Base-by-base conservation (phyloP, 139 green algal species). In the Auxenochlorella pyrenoidosa region DNA sequence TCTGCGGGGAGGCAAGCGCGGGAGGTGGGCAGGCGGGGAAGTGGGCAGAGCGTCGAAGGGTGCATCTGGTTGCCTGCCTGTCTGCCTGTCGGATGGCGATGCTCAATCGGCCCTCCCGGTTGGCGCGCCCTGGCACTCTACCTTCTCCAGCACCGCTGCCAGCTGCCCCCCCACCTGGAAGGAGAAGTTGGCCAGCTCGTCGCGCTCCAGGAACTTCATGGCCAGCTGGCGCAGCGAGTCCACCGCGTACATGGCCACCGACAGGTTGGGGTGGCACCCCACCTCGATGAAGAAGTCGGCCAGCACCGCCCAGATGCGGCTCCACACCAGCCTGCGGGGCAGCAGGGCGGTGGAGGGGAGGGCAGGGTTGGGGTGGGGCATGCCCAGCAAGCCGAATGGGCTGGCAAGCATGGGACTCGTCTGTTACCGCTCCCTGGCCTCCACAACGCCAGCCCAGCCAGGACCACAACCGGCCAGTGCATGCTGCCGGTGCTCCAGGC, bases 181-280 rank as follows among this genome's bases (percentile, higher is more conserved):
- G 59, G 96, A 98, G 95, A 98, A 99, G 92, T 99, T 99, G 65
- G 97, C 94, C 78, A 99, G 94, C 92, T 99, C 98, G 82, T 99
- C 97, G 15, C 97, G 93, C 93, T 99, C 96, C 89, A 99, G 92
- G 93, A 99, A 99, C 93, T 99, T 97, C 91, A 94, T 94, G 72
- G 92, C 90, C 84, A 97, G 90, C 87, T 95, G 95, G 44, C 96
- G 90, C 80, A 99, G 91, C 40, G 91, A 94, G 87, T 98, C 96
- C 54, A 98, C 93, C 19, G 93, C 93, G 84, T 98, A 99, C 65
- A 89, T 89, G 34, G 75, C 59, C 58, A 93, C 82, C 24, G 90
- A 63, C 47, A 98, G 92, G 86, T 97, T 98, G 65, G 73, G 40
- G 88, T 96, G 93, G 89, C 94, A 96, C 54, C 95, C 94, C 21